A percentile compares a stretch with the other conserved stretches of the same genome.
phyloP scores from a whole-genome alignment of 441 rosid genomes.

The Theobroma grandiflorum region DNA sequence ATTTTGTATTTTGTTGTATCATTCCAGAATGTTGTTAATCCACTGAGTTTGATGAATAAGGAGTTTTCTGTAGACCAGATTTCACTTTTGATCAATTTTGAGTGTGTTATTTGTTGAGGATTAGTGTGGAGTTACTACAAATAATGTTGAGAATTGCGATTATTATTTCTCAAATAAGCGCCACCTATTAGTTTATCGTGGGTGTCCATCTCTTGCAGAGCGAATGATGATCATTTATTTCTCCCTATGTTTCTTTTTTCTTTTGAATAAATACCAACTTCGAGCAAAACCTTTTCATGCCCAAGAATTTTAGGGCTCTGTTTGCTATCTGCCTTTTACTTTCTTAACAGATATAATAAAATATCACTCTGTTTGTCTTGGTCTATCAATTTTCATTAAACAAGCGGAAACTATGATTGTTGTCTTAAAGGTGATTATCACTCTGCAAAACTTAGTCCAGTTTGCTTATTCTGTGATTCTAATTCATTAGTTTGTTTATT shows the following conservation, averaged over 20 bases:
- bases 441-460: background rate
- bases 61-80: background rate
- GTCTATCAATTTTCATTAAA: background rate
- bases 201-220: background rate
- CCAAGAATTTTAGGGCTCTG: background rate
- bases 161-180: background rate
- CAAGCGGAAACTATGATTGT: background rate
- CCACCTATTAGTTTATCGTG: background rate
- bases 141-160: conserved; percentile 10
- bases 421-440: too few relatives aligned
- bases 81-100: background rate
- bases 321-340: background rate
- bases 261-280: background rate
- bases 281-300: background rate
- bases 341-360: background rate
- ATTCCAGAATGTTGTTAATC: background rate
- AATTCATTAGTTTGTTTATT: background rate
- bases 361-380: background rate
- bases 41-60: background rate
- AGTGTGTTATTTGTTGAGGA: background rate
- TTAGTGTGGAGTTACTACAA: background rate
- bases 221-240: background rate
- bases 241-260: too few relatives aligned
- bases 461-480: conserved; percentile 7
- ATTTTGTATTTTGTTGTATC: background rate